A percentile compares a stretch with the other conserved stretches of the same genome.
These are phyloP conservation scores for Fomitopsis palustris DNA, from an alignment of 1,284 basidiomycete species.

Conservation along the genomic window DNA sequence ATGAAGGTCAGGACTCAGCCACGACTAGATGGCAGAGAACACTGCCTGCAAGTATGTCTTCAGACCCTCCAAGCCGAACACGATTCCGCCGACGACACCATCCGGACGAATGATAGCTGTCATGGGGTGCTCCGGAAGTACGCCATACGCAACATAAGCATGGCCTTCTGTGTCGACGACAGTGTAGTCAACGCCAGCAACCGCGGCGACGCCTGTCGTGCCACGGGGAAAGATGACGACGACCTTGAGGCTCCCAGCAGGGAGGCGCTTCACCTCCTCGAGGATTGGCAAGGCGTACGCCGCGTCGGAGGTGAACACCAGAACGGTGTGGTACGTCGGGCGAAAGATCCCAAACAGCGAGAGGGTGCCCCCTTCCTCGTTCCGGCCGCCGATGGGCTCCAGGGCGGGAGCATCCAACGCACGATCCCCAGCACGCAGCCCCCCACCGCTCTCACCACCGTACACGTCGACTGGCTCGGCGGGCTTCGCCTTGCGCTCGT, in stretches of 20 bases:
- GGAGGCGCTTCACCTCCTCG: neutral
- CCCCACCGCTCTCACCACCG: constrained; percentile 12
- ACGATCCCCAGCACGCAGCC: constrained; percentile 41
- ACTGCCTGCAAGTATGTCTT: constrained; percentile 9
- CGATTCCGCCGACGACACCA: constrained; percentile 19
- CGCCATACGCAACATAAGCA: constrained; percentile 13
- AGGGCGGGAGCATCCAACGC: constrained; percentile 41
- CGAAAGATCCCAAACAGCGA: constrained; percentile 23
- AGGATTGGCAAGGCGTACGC: neutral
- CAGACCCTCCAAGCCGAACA: constrained; percentile 7
- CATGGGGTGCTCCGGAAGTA: constrained; percentile 1
- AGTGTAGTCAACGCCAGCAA: neutral
- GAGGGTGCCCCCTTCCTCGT: constrained; percentile 5
- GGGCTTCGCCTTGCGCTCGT: constrained; percentile 22
- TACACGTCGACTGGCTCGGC: constrained; percentile 17
- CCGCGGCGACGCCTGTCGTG: neutral
- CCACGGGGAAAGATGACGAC: constrained; percentile 2
- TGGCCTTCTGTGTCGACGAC: constrained; percentile 15
- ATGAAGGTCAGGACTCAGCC: too few relatives aligned
- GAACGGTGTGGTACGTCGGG: constrained; percentile 23
- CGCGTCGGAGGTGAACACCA: constrained; percentile 18
- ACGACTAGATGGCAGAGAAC: neutral
- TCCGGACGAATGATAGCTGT: constrained; percentile 21
- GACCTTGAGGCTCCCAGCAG: neutral
- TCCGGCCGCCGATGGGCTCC: constrained; percentile 4